Base-by-base conservation (phyloP, 805 yeast species). In the Komagataella pseudopastoris region DNA sequence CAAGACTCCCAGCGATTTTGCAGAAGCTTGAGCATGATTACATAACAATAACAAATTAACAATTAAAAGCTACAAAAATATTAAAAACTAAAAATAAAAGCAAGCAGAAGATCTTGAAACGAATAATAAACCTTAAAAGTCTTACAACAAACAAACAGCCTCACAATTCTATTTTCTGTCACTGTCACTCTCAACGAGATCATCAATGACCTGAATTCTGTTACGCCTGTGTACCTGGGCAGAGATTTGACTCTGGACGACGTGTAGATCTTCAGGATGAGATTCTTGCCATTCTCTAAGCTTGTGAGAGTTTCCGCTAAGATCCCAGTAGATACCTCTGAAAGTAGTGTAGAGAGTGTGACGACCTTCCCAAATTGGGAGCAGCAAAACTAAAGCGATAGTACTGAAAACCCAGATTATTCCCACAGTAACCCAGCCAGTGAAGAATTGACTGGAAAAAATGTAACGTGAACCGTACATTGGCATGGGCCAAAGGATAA, bases 401-500 rank as follows among this genome's bases (percentile, higher is more conserved):
- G 85, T 76, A 59, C 76, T 71, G 67, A 86, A 87, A 43, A 87
- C 68, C 96, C 96, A 88, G 53, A 88, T 79, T 51, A 89, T 78
- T 53, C 83, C 80, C 30, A 88, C 95, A 44, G 75, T 79, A 49
- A 89, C 77, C 96, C 96, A 89, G 47, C 96, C 96, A 6, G 93
- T 85, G 66, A 88, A 89, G 68, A 87, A 87, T 52, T 64, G 66
- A 64, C 78, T 81, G 51, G 87, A 78, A 67, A 88, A 89, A 45
- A 88, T 71, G 61, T 88, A 88, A 3, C 77, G 74, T 4, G 83
- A 62, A 36, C 96, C 96, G 64, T 83, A 88, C 93, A 89, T 83
- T 56, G 96, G 96, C 88, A 88, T 85, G 60, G 96, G 96, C 93
- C 95, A 88, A 30, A 88, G 60, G 23, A 89, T 75, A 36, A 88